Evolutionary conservation across 352 stramenopile species (phyloP), one percentile per base, ranked within the genome.

Genomic region (Pythium scleroteichum): DNA sequence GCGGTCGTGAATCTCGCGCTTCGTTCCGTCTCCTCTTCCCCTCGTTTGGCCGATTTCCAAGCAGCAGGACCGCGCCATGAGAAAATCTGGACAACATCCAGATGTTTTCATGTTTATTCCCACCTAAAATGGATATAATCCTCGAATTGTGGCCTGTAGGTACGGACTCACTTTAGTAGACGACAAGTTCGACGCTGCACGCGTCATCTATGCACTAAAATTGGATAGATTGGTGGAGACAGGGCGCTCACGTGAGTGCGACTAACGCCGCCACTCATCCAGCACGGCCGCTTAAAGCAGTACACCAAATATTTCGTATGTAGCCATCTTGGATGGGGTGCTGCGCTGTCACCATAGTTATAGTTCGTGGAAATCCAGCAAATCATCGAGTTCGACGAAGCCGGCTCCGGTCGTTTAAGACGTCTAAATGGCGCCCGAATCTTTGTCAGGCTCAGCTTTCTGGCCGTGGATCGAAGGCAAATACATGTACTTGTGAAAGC

Each of bases 1-100:
- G 29, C 29, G 29, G 29, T 35, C 29, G 29, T 35, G 29, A 35
- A 35, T 35, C 5, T 35, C 29, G 29, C 29, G 29, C 29, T 35
- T 35, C 29, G 29, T 35, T 54, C 17, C 32, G 14, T 54, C 48
- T 54, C 20, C 50, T 57, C 32, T 47, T 26, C 33, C 50, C 33
- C 49, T 53, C 47, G 42, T 22, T 48, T 48, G 16, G 41, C 23
- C 41, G 41, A 48, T 27, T 48, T 48, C 23, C 41, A 49, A 49
- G 44, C 20, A 54, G 32, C 47, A 27, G 40, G 38, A 10, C 8
- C 19, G 45, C 8, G 45, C 17, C 20, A 51, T 35, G 29, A 5
- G 29, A 51, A 40, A 59, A 49, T 49, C 23, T 20, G 35, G 51
- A 39, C 23, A 58, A 58, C 47, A 58, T 6, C 35, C 51, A 58